Evolutionary conservation across 2,329 filamentous ascomycete species (phyloP), one percentile per base, ranked within the genome.

Genomic region (Didymella exigua): DNA sequence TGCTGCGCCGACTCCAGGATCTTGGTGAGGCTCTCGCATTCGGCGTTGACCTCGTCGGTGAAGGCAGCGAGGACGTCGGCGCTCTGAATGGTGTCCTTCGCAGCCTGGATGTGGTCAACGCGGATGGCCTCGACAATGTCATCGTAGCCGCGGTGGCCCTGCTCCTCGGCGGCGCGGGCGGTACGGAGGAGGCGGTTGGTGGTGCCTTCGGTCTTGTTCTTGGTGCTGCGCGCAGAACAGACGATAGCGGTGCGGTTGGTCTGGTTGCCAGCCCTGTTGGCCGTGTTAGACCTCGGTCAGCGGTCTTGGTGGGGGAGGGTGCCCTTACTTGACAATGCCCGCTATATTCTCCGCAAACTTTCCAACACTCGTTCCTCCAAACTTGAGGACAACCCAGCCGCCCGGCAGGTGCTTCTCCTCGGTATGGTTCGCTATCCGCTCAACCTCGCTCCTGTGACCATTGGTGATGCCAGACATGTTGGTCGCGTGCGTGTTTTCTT

Each of bases 171-270:
- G 61, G 79, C 78, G 45, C 78, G 71, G 31, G 80, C 79, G 52
- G 76, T 74, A 55, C 79, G 77, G 21, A 82, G 75, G 34, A 82
- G 75, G 43, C 77, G 86, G 77, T 96, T 98, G 31, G 95, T 99
- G 56, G 95, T 99, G 58, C 95, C 95, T 67, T 96, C 91, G 49
- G 88, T 86, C 79, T 99, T 99, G 74, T 93, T 96, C 60, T 91
- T 93, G 56, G 90, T 95, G 78, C 92, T 97, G 73, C 95, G 84
- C 36, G 95, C 95, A 58, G 95, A 99, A 78, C 95, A 99, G 54
- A 99, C 93, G 53, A 99, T 89, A 52, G 92, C 93, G 61, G 97
- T 87, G 75, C 88, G 88, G 71, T 91, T 87, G 53, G 85, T 79
- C 49, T 80, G 79, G 50, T 96, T 71, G 56, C 77, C 75, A 60